Evolutionary conservation across 345 rosid species (phyloP), one percentile per base, ranked within the genome.

Genomic region (Brassica juncea): DNA sequence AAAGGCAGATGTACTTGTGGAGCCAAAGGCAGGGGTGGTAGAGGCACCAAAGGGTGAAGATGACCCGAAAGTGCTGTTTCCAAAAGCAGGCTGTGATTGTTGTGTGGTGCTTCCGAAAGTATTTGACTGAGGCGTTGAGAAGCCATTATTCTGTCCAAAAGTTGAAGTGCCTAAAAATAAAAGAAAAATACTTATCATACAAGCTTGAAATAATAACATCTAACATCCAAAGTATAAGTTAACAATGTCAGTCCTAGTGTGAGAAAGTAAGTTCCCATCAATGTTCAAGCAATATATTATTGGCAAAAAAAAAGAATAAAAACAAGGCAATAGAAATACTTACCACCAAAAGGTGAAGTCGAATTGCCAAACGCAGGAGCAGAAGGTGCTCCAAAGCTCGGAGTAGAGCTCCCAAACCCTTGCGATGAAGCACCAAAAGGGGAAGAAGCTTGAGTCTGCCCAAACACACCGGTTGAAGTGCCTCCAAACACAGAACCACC

Each of bases 391-490:
- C 90, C 92, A 79, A 90, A 91, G 42, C 91, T 80, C 21, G 87
- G 90, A 47, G 81, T 80, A 32, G 91, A 85, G 80, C 80, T 81
- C 15, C 94, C 94, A 84, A 94, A 90, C 34, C 91, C 85, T 27
- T 93, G 89, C 3, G 97, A 84, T 57, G 97, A 88, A 16, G 89
- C 88, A 75, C 93, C 96, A 86, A 95, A 95, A 47, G 91, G 92
- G 4, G 97, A 85, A 14, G 98, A 87, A 32, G 91, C 27, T 73
- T 83, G 94, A 37, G 93, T 25, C 25, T 88, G 76, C 62, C 97
- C 97, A 87, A 95, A 93, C 80, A 89, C 88, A 27, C 98, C 97
- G 5, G 97, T 93, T 58, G 98, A 87, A 79, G 96, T 89, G 15
- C 93, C 93, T 55, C 98, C 99, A 74, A 95, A 90, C 15, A 90